Evolutionary conservation across 73 alveolate species (phyloP).

Genomic region (Paramecium biaurelia): DNA sequence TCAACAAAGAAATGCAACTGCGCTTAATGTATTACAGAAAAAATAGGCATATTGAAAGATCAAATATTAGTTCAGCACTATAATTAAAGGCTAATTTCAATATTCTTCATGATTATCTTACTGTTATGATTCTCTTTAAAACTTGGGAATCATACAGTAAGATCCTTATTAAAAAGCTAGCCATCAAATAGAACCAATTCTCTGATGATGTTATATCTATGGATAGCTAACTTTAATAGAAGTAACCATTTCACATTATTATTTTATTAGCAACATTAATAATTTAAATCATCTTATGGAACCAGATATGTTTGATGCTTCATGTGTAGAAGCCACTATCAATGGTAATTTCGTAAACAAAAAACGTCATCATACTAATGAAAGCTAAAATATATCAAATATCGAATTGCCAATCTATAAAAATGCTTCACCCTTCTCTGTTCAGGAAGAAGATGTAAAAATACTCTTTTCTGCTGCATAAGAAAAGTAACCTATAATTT

Average conservation of each 20-base stretch:
- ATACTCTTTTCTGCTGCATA: background rate
- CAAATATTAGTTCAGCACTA: background rate
- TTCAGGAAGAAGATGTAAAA: background rate
- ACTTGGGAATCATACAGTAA: conserved; percentile 1
- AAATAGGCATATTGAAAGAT: background rate
- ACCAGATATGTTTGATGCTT: background rate
- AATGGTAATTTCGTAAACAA: background rate
- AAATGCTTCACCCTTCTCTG: background rate
- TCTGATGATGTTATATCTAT: background rate
- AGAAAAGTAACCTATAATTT: background rate
- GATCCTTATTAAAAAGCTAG: background rate
- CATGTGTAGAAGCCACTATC: background rate
- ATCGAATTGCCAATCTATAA: background rate
- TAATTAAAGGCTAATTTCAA: background rate
- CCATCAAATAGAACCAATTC: background rate
- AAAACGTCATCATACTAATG: background rate
- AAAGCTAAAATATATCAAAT: background rate
- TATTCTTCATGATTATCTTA: conserved; percentile 8
- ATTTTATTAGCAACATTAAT: background rate
- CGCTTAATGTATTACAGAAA: background rate
- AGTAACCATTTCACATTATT: background rate
- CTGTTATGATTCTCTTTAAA: background rate
- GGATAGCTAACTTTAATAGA: background rate
- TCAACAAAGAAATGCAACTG: background rate
- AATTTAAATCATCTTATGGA: background rate